Conservation (phyloP, 148 eudicot species). For the Rhododendron ferrugineum region DNA sequence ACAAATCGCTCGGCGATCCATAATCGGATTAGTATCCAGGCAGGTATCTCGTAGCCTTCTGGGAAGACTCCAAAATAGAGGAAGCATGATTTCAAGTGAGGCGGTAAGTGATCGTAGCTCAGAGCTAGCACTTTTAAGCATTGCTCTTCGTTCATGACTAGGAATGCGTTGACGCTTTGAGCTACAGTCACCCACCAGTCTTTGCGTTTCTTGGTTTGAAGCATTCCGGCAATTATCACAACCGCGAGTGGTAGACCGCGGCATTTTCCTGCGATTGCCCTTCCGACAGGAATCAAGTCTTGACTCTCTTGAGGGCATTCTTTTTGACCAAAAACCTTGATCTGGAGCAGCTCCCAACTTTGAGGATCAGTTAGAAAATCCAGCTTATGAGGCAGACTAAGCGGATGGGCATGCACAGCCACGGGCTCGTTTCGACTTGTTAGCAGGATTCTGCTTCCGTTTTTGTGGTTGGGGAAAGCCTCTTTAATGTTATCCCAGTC, state of each 20-base stretch:
- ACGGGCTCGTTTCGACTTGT: conserved; percentile 18
- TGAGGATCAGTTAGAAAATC: conserved; percentile 4
- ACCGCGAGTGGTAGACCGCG: conserved; percentile 30
- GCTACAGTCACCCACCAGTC: conserved; percentile 27
- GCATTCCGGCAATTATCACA: conserved; percentile 25
- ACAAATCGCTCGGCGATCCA: conserved; percentile 41
- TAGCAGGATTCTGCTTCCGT: conserved; percentile 27
- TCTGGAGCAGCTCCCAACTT: conserved; percentile 25
- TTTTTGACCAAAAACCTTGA: conserved; percentile 17
- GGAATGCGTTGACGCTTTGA: conserved; percentile 12
- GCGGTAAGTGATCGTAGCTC: conserved; percentile 27
- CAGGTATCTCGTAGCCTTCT: neutral
- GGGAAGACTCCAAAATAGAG: conserved; percentile 12
- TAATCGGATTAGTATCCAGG: conserved; percentile 18
- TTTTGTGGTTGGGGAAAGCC: conserved; percentile 14
- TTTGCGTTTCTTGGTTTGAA: conserved; percentile 6
- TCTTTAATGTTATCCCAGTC: conserved; percentile 25
- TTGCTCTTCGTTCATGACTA: neutral
- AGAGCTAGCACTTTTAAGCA: conserved; percentile 18
- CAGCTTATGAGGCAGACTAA: conserved; percentile 3
- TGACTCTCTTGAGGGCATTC: conserved; percentile 2
- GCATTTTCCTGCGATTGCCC: conserved; percentile 13
- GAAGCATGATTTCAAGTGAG: conserved; percentile 32
- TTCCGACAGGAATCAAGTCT: conserved; percentile 10
- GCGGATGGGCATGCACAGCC: conserved; percentile 14